phyloP scores from a whole-genome alignment of 2,329 filamentous ascomycete species.

The Albifimbria verrucaria region DNA sequence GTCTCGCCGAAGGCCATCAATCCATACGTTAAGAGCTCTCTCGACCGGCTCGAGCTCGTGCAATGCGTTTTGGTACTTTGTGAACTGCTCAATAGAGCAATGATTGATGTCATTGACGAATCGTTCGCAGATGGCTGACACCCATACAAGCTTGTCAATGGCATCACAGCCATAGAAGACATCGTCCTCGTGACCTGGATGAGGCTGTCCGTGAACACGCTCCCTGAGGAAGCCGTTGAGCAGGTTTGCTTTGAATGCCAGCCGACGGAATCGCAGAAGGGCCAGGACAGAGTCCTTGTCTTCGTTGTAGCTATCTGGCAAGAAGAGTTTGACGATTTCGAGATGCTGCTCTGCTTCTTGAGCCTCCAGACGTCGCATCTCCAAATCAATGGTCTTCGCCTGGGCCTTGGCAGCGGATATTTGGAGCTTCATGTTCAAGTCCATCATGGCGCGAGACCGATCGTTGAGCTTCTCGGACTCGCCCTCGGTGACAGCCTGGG shows the following conservation, averaged over 20 bases:
- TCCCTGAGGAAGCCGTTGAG: conserved; percentile 78
- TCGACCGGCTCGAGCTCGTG: conserved; percentile 92
- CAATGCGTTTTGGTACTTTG: conserved; percentile 72
- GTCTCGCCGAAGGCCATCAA: conserved; percentile 78
- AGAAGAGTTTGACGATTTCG: conserved; percentile 81
- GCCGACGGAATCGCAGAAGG: conserved; percentile 79
- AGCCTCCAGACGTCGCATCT: conserved; percentile 80
- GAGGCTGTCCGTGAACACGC: conserved; percentile 63
- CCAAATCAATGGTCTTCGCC: conserved; percentile 89
- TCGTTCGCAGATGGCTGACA: conserved; percentile 77
- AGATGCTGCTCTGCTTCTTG: conserved; percentile 87
- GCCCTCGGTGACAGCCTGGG: conserved; percentile 86
- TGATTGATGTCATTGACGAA: conserved; percentile 78
- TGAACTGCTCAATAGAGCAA: conserved; percentile 76
- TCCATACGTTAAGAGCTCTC: conserved; percentile 80
- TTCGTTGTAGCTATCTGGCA: conserved; percentile 77
- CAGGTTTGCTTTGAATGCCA: conserved; percentile 83
- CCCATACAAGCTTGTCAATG: conserved; percentile 81
- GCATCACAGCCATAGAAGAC: conserved; percentile 77
- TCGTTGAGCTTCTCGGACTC: conserved; percentile 88
- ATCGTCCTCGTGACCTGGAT: conserved; percentile 72
- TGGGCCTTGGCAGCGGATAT: conserved; percentile 87
- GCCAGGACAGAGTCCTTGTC: conserved; percentile 87
- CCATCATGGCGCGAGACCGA: conserved; percentile 91
- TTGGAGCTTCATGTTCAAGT: conserved; percentile 92